Base-by-base conservation (phyloP, 2,329 filamentous ascomycete species). In the Botrytis deweyae region DNA sequence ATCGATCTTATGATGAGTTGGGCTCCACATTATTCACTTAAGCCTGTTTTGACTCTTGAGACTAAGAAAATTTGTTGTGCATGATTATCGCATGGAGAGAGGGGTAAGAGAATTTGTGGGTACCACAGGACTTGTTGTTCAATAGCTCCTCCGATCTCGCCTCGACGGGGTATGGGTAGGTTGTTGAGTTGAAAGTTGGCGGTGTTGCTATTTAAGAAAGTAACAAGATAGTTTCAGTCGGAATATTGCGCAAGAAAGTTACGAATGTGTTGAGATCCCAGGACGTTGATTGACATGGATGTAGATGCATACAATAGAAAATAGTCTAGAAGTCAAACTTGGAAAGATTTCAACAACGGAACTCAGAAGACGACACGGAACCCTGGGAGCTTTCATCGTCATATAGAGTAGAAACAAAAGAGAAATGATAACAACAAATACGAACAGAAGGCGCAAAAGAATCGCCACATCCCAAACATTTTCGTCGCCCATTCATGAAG, bases 391-490 rank as follows among this genome's bases (percentile, higher is more conserved):
- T 52, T 52, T 52, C 5, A 14, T 6, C 0, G 4, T 5, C 49
- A 52, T 14, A 0, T 3, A 7, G 12, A 14, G 12, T n/a, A n/a
- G 25, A 52, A n/a, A 52, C 2, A 12, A 0, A 0, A n/a, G 4
- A 52, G 12, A 52, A 52, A 4, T 4, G 2, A 52, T 1, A 52
- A 52, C 4, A n/a, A n/a, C 49, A n/a, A 52, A 2, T 10, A 14
- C 9, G 14, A 14, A 1, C 12, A 55, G 12, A 16, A n/a, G 5
- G 12, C 5, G 49, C 16, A 16, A n/a, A n/a, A 55, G 4, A 1
- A n/a, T 55, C 0, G 2, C 25, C 12, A 5, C 2, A 55, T 16
- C 10, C n/a, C 49, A n/a, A 55, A n/a, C 12, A 16, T 55, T 16
- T 14, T 16, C 49, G 6, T n/a, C 2, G 49, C 5, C 12, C 12